Conservation (phyloP, 2,329 filamentous ascomycete genomes). For the Trichoderma lentiforme region DNA sequence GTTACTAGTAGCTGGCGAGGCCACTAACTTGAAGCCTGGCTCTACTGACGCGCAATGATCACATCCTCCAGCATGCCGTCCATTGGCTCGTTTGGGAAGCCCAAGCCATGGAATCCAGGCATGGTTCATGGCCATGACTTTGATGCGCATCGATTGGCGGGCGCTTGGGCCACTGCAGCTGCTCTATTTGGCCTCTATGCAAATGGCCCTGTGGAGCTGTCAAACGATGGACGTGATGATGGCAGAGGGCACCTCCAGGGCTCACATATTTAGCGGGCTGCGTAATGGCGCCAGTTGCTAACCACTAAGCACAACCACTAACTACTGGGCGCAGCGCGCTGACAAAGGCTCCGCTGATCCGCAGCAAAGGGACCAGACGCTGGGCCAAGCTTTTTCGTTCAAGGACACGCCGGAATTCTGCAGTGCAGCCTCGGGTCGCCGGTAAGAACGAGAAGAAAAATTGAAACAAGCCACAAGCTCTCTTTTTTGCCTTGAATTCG, state of each 20-base stretch:
- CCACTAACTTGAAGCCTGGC: not conserved
- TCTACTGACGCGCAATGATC: slow-evolving; percentile 10
- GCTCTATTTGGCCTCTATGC: not conserved
- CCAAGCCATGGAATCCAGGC: not conserved
- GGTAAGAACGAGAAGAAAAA: not conserved
- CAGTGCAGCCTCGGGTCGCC: not conserved
- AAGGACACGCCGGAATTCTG: not conserved
- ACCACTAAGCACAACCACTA: no score
- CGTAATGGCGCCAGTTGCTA: slow-evolving; percentile 1
- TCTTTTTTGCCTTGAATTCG: not conserved
- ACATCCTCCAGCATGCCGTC: not conserved
- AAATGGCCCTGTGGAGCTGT: not conserved
- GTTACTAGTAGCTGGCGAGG: not conserved
- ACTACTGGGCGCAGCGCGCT: slow-evolving; percentile 13
- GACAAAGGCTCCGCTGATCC: slow-evolving; percentile 17
- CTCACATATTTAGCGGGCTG: not conserved
- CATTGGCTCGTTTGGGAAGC: slow-evolving; percentile 1
- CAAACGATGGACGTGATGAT: not conserved
- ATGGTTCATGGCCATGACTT: slow-evolving; percentile 1
- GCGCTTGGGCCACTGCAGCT: not conserved
- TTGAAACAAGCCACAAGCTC: not conserved
- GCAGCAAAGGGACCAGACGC: not conserved
- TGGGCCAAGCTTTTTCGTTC: not conserved
- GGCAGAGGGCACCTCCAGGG: not conserved
- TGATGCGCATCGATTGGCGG: slow-evolving; percentile 11